These are phyloP conservation scores for Trichoderma arundinaceum DNA, from an alignment of 2,329 filamentous ascomycete genomes.

Conservation along the genomic window DNA sequence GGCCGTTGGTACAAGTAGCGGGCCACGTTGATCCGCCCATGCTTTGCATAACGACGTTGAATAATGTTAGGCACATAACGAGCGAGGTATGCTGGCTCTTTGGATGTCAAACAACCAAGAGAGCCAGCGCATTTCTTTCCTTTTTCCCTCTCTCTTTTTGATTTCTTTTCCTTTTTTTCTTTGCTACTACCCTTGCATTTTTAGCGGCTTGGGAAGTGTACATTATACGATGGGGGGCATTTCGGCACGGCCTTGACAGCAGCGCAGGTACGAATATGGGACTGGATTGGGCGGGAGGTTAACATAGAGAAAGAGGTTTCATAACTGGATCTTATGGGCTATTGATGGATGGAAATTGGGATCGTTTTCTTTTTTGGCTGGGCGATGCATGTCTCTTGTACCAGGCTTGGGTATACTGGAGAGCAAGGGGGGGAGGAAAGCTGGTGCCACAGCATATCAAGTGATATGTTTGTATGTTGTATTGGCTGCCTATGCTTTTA, in stretches of 20 bases:
- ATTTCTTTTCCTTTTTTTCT: slow-evolving; percentile 14
- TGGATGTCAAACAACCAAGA: background rate
- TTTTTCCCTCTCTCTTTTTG: background rate
- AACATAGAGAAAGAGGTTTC: slow-evolving; percentile 10
- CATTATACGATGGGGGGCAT: slow-evolving; percentile 6
- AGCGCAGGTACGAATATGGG: background rate
- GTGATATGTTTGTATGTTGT: slow-evolving; percentile 15
- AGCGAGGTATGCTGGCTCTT: background rate
- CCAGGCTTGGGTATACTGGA: background rate
- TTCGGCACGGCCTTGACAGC: slow-evolving; percentile 12
- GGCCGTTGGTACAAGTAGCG: slow-evolving; percentile 41
- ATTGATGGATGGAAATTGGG: slow-evolving; percentile 4
- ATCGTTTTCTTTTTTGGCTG: background rate
- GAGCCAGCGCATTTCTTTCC: background rate
- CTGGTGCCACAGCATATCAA: slow-evolving; percentile 1
- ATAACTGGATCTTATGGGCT: slow-evolving; percentile 10
- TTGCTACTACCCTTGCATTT: slow-evolving; percentile 17
- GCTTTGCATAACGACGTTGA: slow-evolving; percentile 4
- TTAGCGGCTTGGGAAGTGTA: slow-evolving; percentile 19
- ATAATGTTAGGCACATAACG: slow-evolving; percentile 1
- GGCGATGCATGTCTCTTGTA: slow-evolving; percentile 9
- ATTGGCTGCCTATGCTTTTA: background rate
- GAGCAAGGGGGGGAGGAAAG: background rate
- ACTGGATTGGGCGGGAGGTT: background rate
- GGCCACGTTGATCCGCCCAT: slow-evolving; percentile 33